Base-by-base conservation (phyloP, 2,329 filamentous ascomycete species). In the Aulographum hederae region DNA sequence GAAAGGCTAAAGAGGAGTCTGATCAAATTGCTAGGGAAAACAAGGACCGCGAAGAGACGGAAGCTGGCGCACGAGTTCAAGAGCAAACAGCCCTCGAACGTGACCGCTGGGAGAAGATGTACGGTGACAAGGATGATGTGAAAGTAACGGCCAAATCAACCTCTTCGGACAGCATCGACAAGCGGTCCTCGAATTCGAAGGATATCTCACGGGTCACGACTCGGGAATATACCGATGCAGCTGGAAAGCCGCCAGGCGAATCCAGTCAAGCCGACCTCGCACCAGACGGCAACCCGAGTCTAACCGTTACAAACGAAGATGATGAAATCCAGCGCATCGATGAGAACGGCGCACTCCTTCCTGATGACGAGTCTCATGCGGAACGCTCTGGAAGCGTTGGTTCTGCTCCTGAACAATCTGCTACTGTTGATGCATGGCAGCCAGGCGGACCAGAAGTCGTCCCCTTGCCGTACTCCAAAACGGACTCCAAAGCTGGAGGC, bases 21-120 rank as follows among this genome's bases (percentile, higher is more conserved):
- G 52, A 57, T 16, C 45, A 57, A n/a, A 57, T 64, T 38, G 53
- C 73, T 37, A 52, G 63, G 43, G 65, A 73, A 52, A 63, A 67
- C 34, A 53, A 72, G 35, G 65, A 75, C 32, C 59, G 58, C 31
- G 69, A 77, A 38, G 80, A 93, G 46, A 70, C 73, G 34, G 70
- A 71, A 26, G 63, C 77, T 3, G 82, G 80, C 3, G 66, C 71
- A 32, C 65, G 69, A 33, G 56, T 82, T 10, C 71, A 80, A 44
- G 60, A 67, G 34, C 53, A 58, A n/a, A 73, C 67, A 32, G 61
- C 65, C 8, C 61, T 62, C 4, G 76, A 81, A 37, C 63, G 69
- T 28, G 57, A 57, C 5, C 58, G 72, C 37, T 94, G 85, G 85
- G 85, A 94, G 47, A 67, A 67, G 4, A 60, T 67, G 2, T 89